A percentile compares a stretch with the other conserved stretches of the same genome.
These are phyloP conservation scores for Exophiala lecanii-corni DNA, from an alignment of 2,329 filamentous ascomycete genomes.

Conservation along the genomic window DNA sequence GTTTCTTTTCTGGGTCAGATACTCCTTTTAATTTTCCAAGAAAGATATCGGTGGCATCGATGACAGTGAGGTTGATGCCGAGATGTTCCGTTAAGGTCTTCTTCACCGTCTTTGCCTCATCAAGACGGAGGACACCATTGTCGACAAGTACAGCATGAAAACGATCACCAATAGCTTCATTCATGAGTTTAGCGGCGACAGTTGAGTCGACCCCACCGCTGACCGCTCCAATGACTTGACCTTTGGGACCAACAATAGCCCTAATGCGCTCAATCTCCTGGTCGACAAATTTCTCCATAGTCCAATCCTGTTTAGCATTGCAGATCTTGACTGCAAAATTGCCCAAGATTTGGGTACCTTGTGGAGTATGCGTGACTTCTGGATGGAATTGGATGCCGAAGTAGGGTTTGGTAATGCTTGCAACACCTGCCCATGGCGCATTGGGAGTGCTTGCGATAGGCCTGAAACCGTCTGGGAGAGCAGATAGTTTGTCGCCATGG, in stretches of 20 bases:
- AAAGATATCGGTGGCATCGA: slow-evolving; percentile 75
- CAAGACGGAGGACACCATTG: slow-evolving; percentile 77
- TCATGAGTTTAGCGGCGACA: slow-evolving; percentile 80
- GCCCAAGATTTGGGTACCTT: slow-evolving; percentile 64
- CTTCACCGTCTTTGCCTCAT: slow-evolving; percentile 80
- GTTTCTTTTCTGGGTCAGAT: slow-evolving; percentile 75
- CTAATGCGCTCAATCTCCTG: slow-evolving; percentile 78
- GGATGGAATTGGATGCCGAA: slow-evolving; percentile 89
- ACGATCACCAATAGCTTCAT: slow-evolving; percentile 76
- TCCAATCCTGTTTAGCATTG: slow-evolving; percentile 71
- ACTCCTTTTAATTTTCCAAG: slow-evolving; percentile 71
- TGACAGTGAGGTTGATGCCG: slow-evolving; percentile 84
- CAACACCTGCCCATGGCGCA: slow-evolving; percentile 69
- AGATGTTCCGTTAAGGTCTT: slow-evolving; percentile 72
- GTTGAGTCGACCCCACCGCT: slow-evolving; percentile 86
- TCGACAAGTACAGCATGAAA: slow-evolving; percentile 84
- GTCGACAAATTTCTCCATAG: slow-evolving; percentile 76
- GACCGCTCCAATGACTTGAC: slow-evolving; percentile 75
- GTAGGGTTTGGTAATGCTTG: slow-evolving; percentile 56
- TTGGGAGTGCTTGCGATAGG: slow-evolving; percentile 72
- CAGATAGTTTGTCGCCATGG: slow-evolving; percentile 78
- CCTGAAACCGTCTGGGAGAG: slow-evolving; percentile 67
- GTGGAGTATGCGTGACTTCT: slow-evolving; percentile 69
- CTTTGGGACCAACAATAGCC: slow-evolving; percentile 72
- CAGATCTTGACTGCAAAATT: slow-evolving; percentile 88